A percentile compares a stretch with the other conserved stretches of the same genome.
Conservation (phyloP, 2,329 filamentous ascomycete species). For the Lizonia empirigonia region DNA sequence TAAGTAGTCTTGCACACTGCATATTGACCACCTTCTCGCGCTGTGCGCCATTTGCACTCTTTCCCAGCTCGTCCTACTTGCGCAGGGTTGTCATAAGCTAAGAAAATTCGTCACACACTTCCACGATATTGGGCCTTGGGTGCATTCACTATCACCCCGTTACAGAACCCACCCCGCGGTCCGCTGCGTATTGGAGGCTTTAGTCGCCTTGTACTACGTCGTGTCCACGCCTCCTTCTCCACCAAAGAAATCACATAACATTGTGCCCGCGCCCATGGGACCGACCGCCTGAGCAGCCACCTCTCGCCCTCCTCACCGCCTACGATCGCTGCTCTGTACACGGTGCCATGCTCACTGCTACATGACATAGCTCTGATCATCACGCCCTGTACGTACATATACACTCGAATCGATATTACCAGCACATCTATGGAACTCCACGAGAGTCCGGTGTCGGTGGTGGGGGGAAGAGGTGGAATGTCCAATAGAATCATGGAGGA, state of each 20-base stretch:
- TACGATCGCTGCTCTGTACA: slow-evolving; percentile 30
- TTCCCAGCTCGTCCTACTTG: slow-evolving; percentile 20
- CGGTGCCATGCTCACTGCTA: slow-evolving; percentile 29
- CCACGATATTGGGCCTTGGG: slow-evolving; percentile 30
- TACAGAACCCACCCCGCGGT: slow-evolving; percentile 26
- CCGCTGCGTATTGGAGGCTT: slow-evolving; percentile 25
- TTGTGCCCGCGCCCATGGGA: slow-evolving; percentile 22
- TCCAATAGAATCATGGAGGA: slow-evolving; percentile 26
- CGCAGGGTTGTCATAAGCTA: slow-evolving; percentile 36
- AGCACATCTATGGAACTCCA: slow-evolving; percentile 38
- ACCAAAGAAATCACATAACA: slow-evolving; percentile 17
- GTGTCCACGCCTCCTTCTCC: slow-evolving; percentile 19
- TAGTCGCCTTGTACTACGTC: slow-evolving; percentile 28
- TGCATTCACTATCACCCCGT: slow-evolving; percentile 29
- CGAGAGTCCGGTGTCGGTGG: slow-evolving; percentile 38
- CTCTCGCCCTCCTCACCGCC: slow-evolving; percentile 39
- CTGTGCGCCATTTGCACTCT: slow-evolving; percentile 25
- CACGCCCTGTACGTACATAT: slow-evolving; percentile 5
- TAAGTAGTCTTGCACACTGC: slow-evolving; percentile 19
- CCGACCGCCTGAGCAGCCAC: slow-evolving; percentile 27
- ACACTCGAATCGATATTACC: slow-evolving; percentile 8
- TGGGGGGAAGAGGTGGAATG: slow-evolving; percentile 37
- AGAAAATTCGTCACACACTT: slow-evolving; percentile 32
- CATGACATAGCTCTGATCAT: slow-evolving; percentile 21
- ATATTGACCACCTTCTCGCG: slow-evolving; percentile 12